Percentiles rank a stretch among this genome's conserved stretches.
Conservation (phyloP, 208 protist species). For the Balamuthia mandrillaris region DNA sequence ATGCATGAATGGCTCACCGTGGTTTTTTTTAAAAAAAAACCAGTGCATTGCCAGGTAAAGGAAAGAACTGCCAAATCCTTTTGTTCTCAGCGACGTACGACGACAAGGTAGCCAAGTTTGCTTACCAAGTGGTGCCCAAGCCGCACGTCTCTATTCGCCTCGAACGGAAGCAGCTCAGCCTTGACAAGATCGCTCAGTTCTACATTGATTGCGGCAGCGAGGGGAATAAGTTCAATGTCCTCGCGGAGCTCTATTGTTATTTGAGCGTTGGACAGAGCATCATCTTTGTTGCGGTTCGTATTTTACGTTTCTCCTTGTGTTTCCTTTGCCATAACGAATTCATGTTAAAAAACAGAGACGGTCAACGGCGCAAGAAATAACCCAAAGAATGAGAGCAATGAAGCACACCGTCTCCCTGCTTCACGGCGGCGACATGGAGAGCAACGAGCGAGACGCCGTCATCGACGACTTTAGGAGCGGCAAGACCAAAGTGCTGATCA, state of each 20-base stretch:
- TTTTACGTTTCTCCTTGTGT: neutral
- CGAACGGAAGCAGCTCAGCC: constrained; percentile 38
- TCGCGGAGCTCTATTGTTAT: constrained; percentile 59
- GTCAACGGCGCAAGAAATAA: too few relatives aligned
- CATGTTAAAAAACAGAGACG: too few relatives aligned
- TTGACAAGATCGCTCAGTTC: constrained; percentile 59
- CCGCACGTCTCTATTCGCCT: too few relatives aligned
- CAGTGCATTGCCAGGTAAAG: too few relatives aligned
- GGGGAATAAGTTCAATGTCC: constrained; percentile 43
- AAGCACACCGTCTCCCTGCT: constrained; percentile 55
- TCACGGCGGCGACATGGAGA: constrained; percentile 42
- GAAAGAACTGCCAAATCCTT: constrained; percentile 44
- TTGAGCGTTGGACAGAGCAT: constrained; percentile 66
- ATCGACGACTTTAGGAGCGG: constrained; percentile 34
- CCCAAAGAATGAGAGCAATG: constrained; percentile 50
- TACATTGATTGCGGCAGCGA: constrained; percentile 44
- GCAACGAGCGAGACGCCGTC: constrained; percentile 47
- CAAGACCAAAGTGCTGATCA: constrained; percentile 63
- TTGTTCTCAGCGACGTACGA: constrained; percentile 60
- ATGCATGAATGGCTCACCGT: too few relatives aligned
- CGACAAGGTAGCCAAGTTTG: constrained; percentile 24
- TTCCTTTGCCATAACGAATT: too few relatives aligned
- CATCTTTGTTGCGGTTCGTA: constrained; percentile 62
- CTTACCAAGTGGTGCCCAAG: neutral
- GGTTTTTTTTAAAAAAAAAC: too few relatives aligned